Evolutionary conservation across 75 land plant species (phyloP).

Genomic region (Cupressus sempervirens): DNA sequence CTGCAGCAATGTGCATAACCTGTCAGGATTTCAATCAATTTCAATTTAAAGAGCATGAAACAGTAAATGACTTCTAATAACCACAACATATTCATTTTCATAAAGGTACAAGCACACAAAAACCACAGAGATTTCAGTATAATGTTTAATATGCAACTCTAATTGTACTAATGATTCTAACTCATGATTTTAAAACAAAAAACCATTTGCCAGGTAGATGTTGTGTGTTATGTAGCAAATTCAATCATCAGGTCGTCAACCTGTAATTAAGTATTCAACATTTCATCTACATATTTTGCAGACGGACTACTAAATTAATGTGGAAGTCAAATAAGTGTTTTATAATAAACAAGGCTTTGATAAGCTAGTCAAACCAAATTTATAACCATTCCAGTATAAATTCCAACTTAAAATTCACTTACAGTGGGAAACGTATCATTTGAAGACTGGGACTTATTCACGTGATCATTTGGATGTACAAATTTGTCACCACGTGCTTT

Average conservation of each 20-base stretch:
- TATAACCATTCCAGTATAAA: background rate
- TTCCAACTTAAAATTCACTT: slow-evolving; percentile 16
- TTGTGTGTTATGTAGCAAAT: background rate
- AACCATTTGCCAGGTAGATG: background rate
- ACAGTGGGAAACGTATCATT: slow-evolving; percentile 99
- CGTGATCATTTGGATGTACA: slow-evolving; percentile 99
- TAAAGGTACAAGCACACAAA: background rate
- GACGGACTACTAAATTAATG: background rate
- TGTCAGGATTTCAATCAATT: slow-evolving; percentile 22
- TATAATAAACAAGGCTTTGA: slow-evolving; percentile 1
- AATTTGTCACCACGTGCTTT: slow-evolving; percentile 70
- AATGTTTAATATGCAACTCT: background rate
- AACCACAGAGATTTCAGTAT: background rate
- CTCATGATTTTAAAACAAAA: background rate
- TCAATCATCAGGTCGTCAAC: background rate
- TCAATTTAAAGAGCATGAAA: background rate
- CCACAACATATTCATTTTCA: background rate
- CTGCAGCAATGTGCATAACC: slow-evolving; percentile 99
- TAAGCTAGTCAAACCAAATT: background rate
- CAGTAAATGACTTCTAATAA: background rate
- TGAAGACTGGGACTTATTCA: slow-evolving; percentile 89
- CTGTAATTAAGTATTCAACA: background rate
- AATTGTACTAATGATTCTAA: background rate
- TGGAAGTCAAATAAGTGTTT: slow-evolving; percentile 14
- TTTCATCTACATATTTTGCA: background rate